phyloP scores from a whole-genome alignment of 495 filamentous ascomycete species.

The Aspergillus mulundensis region DNA sequence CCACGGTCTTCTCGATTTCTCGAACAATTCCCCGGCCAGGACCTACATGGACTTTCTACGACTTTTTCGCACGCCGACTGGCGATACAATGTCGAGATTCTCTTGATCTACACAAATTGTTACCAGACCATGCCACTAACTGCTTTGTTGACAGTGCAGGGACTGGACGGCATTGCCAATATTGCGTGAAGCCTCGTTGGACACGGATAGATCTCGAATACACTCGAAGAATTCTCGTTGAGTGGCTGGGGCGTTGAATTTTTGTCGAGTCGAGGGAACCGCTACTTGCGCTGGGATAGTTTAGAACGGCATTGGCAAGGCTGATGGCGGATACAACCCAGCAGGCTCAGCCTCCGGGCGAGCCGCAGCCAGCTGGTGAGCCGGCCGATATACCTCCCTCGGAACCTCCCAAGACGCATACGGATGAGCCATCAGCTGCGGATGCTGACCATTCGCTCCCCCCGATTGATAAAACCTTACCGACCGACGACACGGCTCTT shows the following conservation, averaged over 20 bases:
- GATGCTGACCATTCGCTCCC: conserved; percentile 32
- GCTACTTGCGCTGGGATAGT: background rate
- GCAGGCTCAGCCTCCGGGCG: conserved; percentile 26
- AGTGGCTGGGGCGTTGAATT: background rate
- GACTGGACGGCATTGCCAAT: conserved; percentile 4
- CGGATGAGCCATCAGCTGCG: conserved; percentile 7
- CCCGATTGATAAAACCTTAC: conserved; percentile 37
- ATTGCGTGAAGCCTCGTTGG: conserved; percentile 4
- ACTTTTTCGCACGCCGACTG: background rate
- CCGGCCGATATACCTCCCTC: conserved; percentile 19
- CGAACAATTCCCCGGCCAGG: background rate
- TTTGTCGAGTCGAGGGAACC: background rate
- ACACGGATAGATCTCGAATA: conserved; percentile 1
- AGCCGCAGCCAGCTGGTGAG: conserved; percentile 24
- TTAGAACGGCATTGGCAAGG: background rate
- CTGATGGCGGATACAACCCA: conserved; percentile 37
- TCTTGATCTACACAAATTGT: background rate
- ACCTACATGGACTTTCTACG: background rate
- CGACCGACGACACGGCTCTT: conserved; percentile 26
- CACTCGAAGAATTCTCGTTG: background rate
- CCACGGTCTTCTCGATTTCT: background rate
- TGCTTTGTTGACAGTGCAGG: conserved; percentile 5
- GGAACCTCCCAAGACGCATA: conserved; percentile 5
- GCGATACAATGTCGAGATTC: background rate
- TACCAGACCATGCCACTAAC: conserved; percentile 10